Percentiles rank a stretch among this genome's conserved stretches.
phyloP scores from a whole-genome alignment of 2,329 filamentous ascomycete species.

The Aspergillus alliaceus region DNA sequence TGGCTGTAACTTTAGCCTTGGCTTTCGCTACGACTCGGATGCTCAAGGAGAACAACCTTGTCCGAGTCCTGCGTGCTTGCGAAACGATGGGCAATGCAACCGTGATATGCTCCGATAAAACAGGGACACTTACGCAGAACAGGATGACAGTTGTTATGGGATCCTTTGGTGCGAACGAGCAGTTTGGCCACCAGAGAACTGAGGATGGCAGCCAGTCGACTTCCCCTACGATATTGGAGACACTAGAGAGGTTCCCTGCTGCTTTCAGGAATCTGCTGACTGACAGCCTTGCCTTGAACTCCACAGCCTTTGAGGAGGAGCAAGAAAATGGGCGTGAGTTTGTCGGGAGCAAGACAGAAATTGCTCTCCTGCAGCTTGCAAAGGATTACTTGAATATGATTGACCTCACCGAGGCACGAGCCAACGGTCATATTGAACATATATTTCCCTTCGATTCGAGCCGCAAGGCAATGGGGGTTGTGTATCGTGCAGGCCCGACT shows the following conservation, averaged over 20 bases:
- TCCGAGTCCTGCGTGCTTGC: slow-evolving; percentile 70
- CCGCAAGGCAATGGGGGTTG: slow-evolving; percentile 61
- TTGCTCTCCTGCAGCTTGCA: slow-evolving; percentile 66
- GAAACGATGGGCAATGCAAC: slow-evolving; percentile 78
- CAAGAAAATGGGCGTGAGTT: slow-evolving; percentile 62
- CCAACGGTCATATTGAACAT: slow-evolving; percentile 60
- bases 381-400: slow-evolving; percentile 63
- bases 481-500: slow-evolving; percentile 30
- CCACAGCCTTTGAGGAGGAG: slow-evolving; percentile 72
- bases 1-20: slow-evolving; percentile 71
- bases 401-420: slow-evolving; percentile 59
- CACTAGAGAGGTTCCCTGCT: slow-evolving; percentile 26
- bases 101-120: slow-evolving; percentile 77
- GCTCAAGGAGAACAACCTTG: slow-evolving; percentile 72
- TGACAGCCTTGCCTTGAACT: slow-evolving; percentile 46
- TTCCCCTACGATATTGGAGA: slow-evolving; percentile 31
- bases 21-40: slow-evolving; percentile 74
- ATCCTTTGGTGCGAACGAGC: slow-evolving; percentile 51
- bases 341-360: slow-evolving; percentile 74
- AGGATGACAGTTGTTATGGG: slow-evolving; percentile 75
- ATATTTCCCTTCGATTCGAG: slow-evolving; percentile 72
- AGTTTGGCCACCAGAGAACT: slow-evolving; percentile 16
- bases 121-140: slow-evolving; percentile 70
- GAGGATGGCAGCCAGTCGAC: slow-evolving; percentile 1
- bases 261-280: slow-evolving; percentile 48